A percentile compares a stretch with the other conserved stretches of the same genome.
These are phyloP conservation scores for Apiotrichum montevideense DNA, from an alignment of 1,284 basidiomycete species.

Conservation along the genomic window DNA sequence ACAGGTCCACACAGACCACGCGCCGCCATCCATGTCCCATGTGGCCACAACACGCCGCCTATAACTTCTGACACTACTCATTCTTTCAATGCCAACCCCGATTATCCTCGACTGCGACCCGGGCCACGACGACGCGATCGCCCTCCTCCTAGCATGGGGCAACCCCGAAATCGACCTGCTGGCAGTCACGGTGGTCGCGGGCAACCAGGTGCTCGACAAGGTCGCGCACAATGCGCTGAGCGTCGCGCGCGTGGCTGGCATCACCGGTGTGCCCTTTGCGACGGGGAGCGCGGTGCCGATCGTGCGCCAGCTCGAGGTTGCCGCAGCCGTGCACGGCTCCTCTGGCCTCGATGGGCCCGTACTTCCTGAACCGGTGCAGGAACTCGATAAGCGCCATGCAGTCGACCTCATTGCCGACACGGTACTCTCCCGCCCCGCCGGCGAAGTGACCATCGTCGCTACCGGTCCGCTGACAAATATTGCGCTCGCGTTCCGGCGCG, in stretches of 20 bases:
- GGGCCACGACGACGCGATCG: conserved; percentile 23
- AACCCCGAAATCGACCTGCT: conserved; percentile 18
- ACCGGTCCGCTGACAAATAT: conserved; percentile 22
- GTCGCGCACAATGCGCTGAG: conserved; percentile 16
- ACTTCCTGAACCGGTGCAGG: conserved; percentile 1
- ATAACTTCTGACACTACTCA: background rate
- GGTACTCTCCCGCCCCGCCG: conserved; percentile 7
- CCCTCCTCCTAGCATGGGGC: conserved; percentile 17
- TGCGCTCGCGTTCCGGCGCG: conserved; percentile 11
- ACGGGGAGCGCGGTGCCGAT: conserved; percentile 3
- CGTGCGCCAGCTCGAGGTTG: conserved; percentile 1
- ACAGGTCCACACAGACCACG: too few relatives aligned
- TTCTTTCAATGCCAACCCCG: background rate
- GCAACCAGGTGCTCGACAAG: conserved; percentile 18
- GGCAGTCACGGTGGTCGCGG: conserved; percentile 20
- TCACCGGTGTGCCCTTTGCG: conserved; percentile 9
- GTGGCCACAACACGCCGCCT: too few relatives aligned
- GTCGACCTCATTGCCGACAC: conserved; percentile 14
- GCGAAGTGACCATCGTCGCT: conserved; percentile 15
- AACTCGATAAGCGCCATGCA: conserved; percentile 9
- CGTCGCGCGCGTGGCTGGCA: conserved; percentile 14
- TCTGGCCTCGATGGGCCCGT: conserved; percentile 12
- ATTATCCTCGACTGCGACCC: conserved; percentile 26
- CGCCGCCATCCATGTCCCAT: too few relatives aligned
- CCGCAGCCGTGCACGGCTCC: conserved; percentile 11